These are phyloP conservation scores for Hymenoscyphus scutula DNA, from an alignment of 2,329 filamentous ascomycete genomes.

Conservation along the genomic window DNA sequence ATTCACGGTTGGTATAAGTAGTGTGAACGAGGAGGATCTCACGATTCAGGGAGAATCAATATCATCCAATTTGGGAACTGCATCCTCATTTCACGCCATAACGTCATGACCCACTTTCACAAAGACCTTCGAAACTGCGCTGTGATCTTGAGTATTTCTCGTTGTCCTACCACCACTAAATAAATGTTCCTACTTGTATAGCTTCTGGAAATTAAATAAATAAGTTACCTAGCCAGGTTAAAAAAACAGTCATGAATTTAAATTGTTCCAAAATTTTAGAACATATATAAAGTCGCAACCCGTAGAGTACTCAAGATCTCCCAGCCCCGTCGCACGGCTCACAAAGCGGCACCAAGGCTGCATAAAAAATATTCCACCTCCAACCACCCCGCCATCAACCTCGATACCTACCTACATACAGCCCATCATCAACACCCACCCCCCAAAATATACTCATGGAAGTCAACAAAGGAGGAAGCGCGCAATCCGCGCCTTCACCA, in stretches of 20 bases:
- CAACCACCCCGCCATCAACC: background rate
- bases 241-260: too few relatives aligned
- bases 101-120: too few relatives aligned
- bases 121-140: too few relatives aligned
- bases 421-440: background rate
- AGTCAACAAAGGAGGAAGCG: background rate
- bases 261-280: too few relatives aligned
- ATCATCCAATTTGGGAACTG: background rate
- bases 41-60: background rate
- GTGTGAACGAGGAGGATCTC: background rate
- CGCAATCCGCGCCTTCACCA: slow-evolving; percentile 2
- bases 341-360: too few relatives aligned
- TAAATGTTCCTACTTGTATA: too few relatives aligned
- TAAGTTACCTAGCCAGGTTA: too few relatives aligned
- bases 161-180: background rate
- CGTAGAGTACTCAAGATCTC: too few relatives aligned
- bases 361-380: background rate
- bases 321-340: too few relatives aligned
- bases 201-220: too few relatives aligned
- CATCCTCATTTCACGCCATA: background rate
- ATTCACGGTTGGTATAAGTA: background rate
- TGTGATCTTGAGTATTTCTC: background rate
- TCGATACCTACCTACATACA: background rate
- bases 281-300: too few relatives aligned
- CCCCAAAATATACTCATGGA: background rate